Evolutionary conservation across 495 filamentous ascomycete species (phyloP).

Genomic region (Cryomyces minteri): DNA sequence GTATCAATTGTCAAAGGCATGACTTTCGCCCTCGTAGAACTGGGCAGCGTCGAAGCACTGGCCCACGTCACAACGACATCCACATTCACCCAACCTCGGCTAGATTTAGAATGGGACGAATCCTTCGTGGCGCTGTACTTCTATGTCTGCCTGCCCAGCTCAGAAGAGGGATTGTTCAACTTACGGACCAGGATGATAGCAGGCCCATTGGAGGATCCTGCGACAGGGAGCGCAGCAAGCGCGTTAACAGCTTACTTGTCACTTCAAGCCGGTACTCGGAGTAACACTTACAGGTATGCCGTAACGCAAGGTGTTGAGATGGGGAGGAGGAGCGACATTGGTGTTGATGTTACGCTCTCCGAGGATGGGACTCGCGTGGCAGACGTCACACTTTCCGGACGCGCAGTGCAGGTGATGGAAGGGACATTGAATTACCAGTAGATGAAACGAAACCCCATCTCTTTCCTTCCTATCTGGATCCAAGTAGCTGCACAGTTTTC

Average conservation of each 20-base stretch:
- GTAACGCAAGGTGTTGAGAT: constrained; percentile 67
- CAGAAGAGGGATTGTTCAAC: constrained; percentile 12
- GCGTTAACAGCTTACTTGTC: constrained; percentile 38
- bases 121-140: constrained; percentile 38
- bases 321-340: constrained; percentile 46
- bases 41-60: constrained; percentile 29
- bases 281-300: constrained; percentile 23
- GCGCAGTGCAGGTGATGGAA: constrained; percentile 20
- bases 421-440: constrained; percentile 1
- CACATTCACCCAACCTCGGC: constrained; percentile 4
- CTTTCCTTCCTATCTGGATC: constrained; percentile 3
- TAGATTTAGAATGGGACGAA: constrained; percentile 39
- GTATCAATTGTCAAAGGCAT: constrained; percentile 55
- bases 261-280: constrained; percentile 20
- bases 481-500: background rate
- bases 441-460: background rate
- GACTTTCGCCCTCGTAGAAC: constrained; percentile 38
- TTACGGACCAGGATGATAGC: constrained; percentile 36
- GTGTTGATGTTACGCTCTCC: constrained; percentile 21
- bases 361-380: constrained; percentile 12
- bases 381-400: constrained; percentile 14
- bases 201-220: constrained; percentile 42
- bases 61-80: constrained; percentile 11
- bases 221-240: constrained; percentile 45
- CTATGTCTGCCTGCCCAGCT: constrained; percentile 25